Evolutionary conservation across 352 stramenopile genomes (phyloP).

Genomic region (Thalassiosira hispida): DNA sequence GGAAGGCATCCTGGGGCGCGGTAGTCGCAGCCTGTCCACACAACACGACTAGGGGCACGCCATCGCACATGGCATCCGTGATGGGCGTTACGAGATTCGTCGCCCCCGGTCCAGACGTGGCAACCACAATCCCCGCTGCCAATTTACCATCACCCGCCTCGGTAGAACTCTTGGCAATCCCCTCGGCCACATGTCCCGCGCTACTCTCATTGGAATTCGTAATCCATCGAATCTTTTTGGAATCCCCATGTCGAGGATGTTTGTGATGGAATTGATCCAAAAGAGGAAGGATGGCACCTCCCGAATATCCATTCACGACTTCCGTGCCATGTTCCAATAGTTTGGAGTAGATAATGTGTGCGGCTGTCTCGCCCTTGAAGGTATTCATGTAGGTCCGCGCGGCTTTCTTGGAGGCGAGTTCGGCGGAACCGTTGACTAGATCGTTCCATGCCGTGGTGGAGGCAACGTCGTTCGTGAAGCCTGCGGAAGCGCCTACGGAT

Average conservation of each 20-base stretch:
- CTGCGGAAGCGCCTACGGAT: slow-evolving; percentile 40
- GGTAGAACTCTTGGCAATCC: slow-evolving; percentile 78
- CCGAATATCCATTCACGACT: slow-evolving; percentile 93
- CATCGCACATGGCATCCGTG: slow-evolving; percentile 94
- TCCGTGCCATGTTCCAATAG: slow-evolving; percentile 90
- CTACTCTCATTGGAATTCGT: slow-evolving; percentile 83
- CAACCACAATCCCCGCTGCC: slow-evolving; percentile 90
- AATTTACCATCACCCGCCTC: slow-evolving; percentile 54
- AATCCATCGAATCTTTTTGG: slow-evolving; percentile 79
- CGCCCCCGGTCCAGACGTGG: slow-evolving; percentile 91
- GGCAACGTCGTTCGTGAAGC: slow-evolving; percentile 43
- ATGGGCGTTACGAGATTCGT: slow-evolving; percentile 94
- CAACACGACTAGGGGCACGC: slow-evolving; percentile 93
- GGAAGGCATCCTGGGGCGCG: slow-evolving; percentile 92
- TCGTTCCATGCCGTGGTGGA: slow-evolving; percentile 18
- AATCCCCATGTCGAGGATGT: slow-evolving; percentile 69
- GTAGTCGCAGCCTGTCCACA: slow-evolving; percentile 93
- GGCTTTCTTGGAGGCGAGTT: slow-evolving; percentile 28
- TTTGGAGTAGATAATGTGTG: slow-evolving; percentile 93
- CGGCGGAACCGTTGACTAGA: slow-evolving; percentile 42
- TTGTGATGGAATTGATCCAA: slow-evolving; percentile 93
- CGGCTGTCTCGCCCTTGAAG: slow-evolving; percentile 90
- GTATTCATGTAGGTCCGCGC: slow-evolving; percentile 51
- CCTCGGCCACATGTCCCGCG: slow-evolving; percentile 79
- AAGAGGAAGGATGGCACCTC: slow-evolving; percentile 92